phyloP scores from a whole-genome alignment of 805 yeast species.

The Candida yuanshanica region DNA sequence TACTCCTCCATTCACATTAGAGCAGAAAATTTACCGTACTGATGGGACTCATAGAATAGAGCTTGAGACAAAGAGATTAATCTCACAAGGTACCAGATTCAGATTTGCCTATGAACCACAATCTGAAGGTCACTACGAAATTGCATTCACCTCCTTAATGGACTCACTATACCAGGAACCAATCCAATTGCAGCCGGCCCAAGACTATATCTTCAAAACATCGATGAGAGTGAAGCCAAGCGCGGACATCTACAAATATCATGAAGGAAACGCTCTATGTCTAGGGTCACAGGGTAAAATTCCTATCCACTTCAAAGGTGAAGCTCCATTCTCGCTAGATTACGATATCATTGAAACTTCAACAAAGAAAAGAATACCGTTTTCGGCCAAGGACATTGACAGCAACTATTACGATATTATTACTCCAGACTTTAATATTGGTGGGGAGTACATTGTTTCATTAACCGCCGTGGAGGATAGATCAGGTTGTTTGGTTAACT shows the following conservation, averaged over 20 bases:
- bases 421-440: slow-evolving; percentile 51
- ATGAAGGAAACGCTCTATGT: slow-evolving; percentile 30
- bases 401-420: slow-evolving; percentile 35
- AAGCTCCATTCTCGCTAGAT: slow-evolving; percentile 66
- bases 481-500: slow-evolving; percentile 71
- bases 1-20: slow-evolving; percentile 72
- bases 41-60: slow-evolving; percentile 28
- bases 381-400: slow-evolving; percentile 35
- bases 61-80: slow-evolving; percentile 31
- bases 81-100: slow-evolving; percentile 39
- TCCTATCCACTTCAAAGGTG: slow-evolving; percentile 66
- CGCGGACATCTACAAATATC: slow-evolving; percentile 28
- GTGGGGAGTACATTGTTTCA: slow-evolving; percentile 69
- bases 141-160: slow-evolving; percentile 57
- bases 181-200: slow-evolving; percentile 27
- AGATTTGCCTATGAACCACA: slow-evolving; percentile 70
- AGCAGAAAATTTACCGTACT: slow-evolving; percentile 53
- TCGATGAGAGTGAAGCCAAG: slow-evolving; percentile 68
- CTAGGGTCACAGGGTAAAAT: slow-evolving; percentile 40
- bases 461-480: slow-evolving; percentile 65
- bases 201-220: slow-evolving; percentile 54
- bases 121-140: slow-evolving; percentile 73
- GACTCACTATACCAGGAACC: slow-evolving; percentile 57
- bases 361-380: slow-evolving; percentile 42
- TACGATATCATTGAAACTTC: slow-evolving; percentile 61